Base-by-base conservation (phyloP, 257 asterid genomes). In the Solanum bulbocastanum region DNA sequence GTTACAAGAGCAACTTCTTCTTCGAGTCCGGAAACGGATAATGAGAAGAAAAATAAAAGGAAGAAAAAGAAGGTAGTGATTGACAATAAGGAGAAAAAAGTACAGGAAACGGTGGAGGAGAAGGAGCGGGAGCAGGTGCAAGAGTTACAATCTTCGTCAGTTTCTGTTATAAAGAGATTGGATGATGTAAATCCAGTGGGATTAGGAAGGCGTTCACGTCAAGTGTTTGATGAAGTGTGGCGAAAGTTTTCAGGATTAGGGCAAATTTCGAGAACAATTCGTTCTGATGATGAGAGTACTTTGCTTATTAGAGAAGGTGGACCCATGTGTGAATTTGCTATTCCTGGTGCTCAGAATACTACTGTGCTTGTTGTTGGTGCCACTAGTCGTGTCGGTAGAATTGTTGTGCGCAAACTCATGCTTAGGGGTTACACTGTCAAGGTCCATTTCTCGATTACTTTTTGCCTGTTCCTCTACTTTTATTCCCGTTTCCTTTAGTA, bases 111-210 rank as follows among this genome's bases (percentile, higher is more conserved):
- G 12, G 25, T 56, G 10, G 25, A 20, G 66, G 89, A 89, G 65
- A 88, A 87, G 33, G 81, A 87, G 87, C 83, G 35, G 68, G 91
- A 14, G 22, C 76, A 52, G 3, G 40, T 86, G 73, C 27, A 30
- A 69, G 76, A 86, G 73, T 86, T 73, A 39, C 89, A 74, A 66
- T 15, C 89, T 0, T 23, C 90, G 7, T 30, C 96, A 0, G 94
- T 90, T 6, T 91, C 96, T 25, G 95, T 93, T 78, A 94, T 95
- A 87, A 93, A 92, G 94, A 93, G 88, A 66, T 89, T 97, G 25
- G 98, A 95, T 79, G 99, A 95, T 62, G 98, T 97, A 84, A 97
- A 96, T 88, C 99, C 99, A 75, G 98, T 97, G 22, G 99, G 99
- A 20, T 83, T 97, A 75, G 99, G 99, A 81, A 94, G 99, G 87